Evolutionary conservation across 1,284 basidiomycete genomes (phyloP), one percentile per base, ranked within the genome.

Genomic region (Apiotrichum akiyoshidainum): DNA sequence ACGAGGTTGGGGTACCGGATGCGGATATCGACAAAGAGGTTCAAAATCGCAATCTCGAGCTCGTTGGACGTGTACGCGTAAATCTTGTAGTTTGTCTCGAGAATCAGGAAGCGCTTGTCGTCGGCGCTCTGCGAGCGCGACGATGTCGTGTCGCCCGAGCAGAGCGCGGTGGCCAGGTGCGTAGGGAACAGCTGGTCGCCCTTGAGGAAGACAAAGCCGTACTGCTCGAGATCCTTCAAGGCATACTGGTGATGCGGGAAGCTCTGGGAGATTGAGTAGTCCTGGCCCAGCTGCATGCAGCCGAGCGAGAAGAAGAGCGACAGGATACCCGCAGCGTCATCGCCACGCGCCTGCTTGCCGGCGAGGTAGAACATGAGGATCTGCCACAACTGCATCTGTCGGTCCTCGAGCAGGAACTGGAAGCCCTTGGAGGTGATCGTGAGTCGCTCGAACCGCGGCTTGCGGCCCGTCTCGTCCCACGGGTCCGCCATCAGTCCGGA

Each of bases 21-120:
- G 74, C 92, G 91, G 73, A 99, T 83, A 19, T 88, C 86, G 44
- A 96, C 87, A 72, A 99, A 99, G 16, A 99, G 83, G 71, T 95
- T 96, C 35, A 99, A 81, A 45, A 99, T 92, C 11, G 95, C 92
- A 50, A 94, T 98, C 76, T 97, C 93, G 16, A 99, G 82, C 34
- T 93, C 89, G 76, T 98, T 99, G 65, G 91, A 90, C 92, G 96
- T 99, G 77, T 99, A 99, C 1, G 96, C 96, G 77, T 99, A 99
- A 58, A 99, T 81, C 64, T 94, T 88, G 80, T 98, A 99, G 80
- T 99, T 99, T 22, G 96, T 99, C 80, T 99, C 96, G 40, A 99
- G 83, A 67, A 99, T 88, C 66, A 99, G 88, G 80, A 97, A 99
- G 5, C 92, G 90, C 75, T 93, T 89, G 47, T 80, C 78, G 40